Conservation (phyloP, 345 rosid species). For the Salix exigua region DNA sequence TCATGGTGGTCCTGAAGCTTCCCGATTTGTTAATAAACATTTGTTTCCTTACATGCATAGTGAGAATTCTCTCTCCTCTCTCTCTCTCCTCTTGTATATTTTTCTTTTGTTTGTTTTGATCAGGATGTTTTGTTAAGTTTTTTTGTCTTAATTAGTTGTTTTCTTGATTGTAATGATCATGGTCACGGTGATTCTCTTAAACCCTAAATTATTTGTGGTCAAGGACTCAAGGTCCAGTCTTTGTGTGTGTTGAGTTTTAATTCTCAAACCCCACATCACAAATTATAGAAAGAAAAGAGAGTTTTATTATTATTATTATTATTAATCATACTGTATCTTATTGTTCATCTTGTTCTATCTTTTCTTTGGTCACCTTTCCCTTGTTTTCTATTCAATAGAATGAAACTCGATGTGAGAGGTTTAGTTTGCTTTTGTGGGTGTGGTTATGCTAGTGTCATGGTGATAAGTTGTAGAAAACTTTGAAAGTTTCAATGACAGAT, state of each 20-base stretch:
- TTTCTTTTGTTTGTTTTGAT: neutral
- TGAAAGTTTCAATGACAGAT: neutral
- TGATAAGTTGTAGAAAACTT: neutral
- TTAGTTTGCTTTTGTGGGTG: neutral
- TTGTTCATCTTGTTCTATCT: neutral
- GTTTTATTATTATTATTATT: neutral
- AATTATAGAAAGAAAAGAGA: neutral
- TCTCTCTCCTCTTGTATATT: neutral
- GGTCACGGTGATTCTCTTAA: neutral
- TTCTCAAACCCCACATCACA: neutral
- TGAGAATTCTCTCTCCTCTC: constrained; percentile 22
- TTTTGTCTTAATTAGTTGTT: neutral
- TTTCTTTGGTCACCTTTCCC: neutral
- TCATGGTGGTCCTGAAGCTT: constrained; percentile 97
- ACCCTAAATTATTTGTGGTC: neutral
- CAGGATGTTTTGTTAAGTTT: neutral
- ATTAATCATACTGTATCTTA: neutral
- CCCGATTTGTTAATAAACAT: constrained; percentile 79
- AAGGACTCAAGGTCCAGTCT: neutral
- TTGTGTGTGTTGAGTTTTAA: too few species aligned
- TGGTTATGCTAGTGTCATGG: neutral
- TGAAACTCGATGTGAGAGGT: neutral
- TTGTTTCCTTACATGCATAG: constrained; percentile 76
- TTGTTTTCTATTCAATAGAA: neutral
- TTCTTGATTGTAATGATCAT: neutral